Evolutionary conservation across 2,329 filamentous ascomycete species (phyloP).

Genomic region (Lasiodiplodia citricola): DNA sequence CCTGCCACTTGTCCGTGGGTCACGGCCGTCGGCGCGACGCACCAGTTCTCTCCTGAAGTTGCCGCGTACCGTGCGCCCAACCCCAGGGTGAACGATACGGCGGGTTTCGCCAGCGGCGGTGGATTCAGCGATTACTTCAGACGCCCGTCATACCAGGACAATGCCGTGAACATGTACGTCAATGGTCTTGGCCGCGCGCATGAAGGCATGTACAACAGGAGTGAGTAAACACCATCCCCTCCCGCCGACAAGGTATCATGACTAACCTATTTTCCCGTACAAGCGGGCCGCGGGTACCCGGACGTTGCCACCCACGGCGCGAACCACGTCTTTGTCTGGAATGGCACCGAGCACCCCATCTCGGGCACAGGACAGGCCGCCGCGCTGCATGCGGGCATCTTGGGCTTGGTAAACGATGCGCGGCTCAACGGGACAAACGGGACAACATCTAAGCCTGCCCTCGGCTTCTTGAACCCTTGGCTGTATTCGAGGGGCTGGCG

Average conservation of each 20-base stretch:
- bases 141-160: conserved; percentile 50
- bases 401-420: conserved; percentile 54
- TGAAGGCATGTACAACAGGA: conserved; percentile 49
- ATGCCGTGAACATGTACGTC: conserved; percentile 51
- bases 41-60: conserved; percentile 26
- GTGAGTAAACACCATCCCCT: neutral
- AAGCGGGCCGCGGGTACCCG: conserved; percentile 54
- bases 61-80: conserved; percentile 31
- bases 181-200: conserved; percentile 42
- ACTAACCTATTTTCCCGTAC: neutral
- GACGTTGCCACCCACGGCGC: conserved; percentile 55
- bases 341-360: conserved; percentile 28
- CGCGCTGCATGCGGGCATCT: conserved; percentile 31
- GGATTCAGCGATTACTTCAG: conserved; percentile 48
- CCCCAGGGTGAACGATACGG: conserved; percentile 30
- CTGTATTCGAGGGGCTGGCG: conserved; percentile 41
- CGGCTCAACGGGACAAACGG: conserved; percentile 45
- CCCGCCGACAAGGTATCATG: neutral
- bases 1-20: conserved; percentile 60
- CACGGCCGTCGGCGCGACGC: conserved; percentile 52
- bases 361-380: conserved; percentile 34
- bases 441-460: conserved; percentile 44
- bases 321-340: conserved; percentile 36
- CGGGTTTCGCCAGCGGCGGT: conserved; percentile 37
- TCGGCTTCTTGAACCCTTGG: conserved; percentile 60